Evolutionary conservation across 2,329 filamentous ascomycete species (phyloP), one percentile per base, ranked within the genome.

Genomic region (Allantophomopsis lycopodina): DNA sequence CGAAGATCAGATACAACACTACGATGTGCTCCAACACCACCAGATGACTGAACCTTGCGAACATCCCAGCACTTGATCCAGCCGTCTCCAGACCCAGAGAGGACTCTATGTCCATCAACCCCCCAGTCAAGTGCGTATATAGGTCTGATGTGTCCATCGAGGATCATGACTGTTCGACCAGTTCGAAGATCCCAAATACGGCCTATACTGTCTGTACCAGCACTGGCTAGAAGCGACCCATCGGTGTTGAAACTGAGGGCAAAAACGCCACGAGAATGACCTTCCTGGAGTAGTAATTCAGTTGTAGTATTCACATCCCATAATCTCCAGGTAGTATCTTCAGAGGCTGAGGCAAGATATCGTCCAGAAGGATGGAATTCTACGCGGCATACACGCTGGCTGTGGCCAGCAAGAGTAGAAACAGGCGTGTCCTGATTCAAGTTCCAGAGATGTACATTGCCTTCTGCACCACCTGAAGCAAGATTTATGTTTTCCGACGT

Each of bases 1-100:
- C 87, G 71, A 46, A 98, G 63, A 58, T 98, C 91, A 1, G 87
- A 91, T 7, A 98, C 88, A 28, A 91, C 83, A 47, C 86, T 89
- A 37, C 76, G 81, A 58, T 98, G 91, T 6, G 91, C 89, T 37
- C 89, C 91, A 36, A 98, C 82, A 14, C 83, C 84, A 11, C 85
- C 89, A 0, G 76, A 80, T 46, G 79, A 79, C 50, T 83, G 75
- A 37, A 96, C 88, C 52, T 91, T 89, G 35, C 91, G 78, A 39
- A 98, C 71, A 55, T 98, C 91, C 91, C 91, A 98, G 61, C 89
- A 95, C 60, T 95, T 96, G 53, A 94, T 79, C 74, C 91, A 96
- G 14, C 89, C 89, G 55, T 98, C 91, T 2, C 80, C 86, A 12
- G 87, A 93, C 1, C 87, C 88, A 0, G 87, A 87, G n/a, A 96